Conservation (phyloP, 352 stramenopile genomes). For the Phytophthora aleatoria region DNA sequence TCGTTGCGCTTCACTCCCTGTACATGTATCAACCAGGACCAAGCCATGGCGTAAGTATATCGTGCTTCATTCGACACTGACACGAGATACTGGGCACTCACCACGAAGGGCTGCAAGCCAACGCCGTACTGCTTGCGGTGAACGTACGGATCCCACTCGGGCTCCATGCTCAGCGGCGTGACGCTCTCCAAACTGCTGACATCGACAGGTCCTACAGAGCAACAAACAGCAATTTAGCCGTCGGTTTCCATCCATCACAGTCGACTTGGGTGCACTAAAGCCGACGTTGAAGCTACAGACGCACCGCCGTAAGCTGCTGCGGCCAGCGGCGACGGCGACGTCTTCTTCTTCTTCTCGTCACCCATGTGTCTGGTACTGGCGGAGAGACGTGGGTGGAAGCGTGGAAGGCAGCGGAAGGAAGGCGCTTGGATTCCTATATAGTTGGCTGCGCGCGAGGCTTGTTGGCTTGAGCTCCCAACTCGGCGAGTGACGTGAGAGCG, state of each 20-base stretch:
- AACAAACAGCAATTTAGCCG: slow-evolving; percentile 10
- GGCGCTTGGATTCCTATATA: background rate
- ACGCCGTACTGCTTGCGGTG: slow-evolving; percentile 53
- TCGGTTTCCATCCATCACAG: slow-evolving; percentile 21
- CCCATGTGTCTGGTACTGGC: slow-evolving; percentile 24
- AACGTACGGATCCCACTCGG: slow-evolving; percentile 63
- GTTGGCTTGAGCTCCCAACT: slow-evolving; percentile 24
- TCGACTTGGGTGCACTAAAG: background rate
- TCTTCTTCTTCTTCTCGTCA: slow-evolving; percentile 40
- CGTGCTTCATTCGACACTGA: background rate
- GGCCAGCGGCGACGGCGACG: slow-evolving; percentile 16
- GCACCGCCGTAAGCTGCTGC: slow-evolving; percentile 30
- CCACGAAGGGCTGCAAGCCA: slow-evolving; percentile 49
- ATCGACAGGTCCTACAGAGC: slow-evolving; percentile 23
- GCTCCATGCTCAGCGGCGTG: slow-evolving; percentile 39
- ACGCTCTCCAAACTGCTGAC: slow-evolving; percentile 32
- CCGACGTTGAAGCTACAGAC: slow-evolving; percentile 39
- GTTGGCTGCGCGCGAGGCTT: background rate
- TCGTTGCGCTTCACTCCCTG: slow-evolving; percentile 73
- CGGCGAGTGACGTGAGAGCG: slow-evolving; percentile 39
- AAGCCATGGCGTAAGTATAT: slow-evolving; percentile 5
- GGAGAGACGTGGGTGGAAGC: background rate
- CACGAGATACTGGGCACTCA: slow-evolving; percentile 21
- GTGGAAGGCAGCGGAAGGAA: background rate
- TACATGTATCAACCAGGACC: slow-evolving; percentile 28